These are phyloP conservation scores for Vitis cinerea DNA, from an alignment of 164 flowering plant genomes.

Conservation along the genomic window DNA sequence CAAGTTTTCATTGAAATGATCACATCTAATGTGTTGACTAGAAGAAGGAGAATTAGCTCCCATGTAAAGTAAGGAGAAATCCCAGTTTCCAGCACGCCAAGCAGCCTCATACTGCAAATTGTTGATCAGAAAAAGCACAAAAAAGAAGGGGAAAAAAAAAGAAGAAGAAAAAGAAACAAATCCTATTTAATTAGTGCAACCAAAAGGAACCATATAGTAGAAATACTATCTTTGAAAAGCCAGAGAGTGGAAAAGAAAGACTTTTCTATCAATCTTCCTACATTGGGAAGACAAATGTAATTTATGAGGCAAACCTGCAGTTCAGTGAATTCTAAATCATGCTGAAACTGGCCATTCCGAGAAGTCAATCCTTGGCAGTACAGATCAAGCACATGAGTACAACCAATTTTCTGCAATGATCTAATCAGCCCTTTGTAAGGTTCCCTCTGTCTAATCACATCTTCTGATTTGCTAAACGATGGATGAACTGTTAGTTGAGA, in stretches of 20 bases:
- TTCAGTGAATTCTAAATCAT: constrained; percentile 79
- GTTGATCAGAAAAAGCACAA: neutral
- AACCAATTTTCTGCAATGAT: constrained; percentile 91
- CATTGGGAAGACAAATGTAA: neutral
- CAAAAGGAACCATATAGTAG: neutral
- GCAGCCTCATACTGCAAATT: constrained; percentile 91
- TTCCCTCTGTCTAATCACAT: constrained; percentile 36
- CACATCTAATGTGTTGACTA: constrained; percentile 25
- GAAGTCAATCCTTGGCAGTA: constrained; percentile 90
- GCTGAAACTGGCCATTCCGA: constrained; percentile 56
- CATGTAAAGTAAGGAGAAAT: constrained; percentile 57
- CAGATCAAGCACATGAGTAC: constrained; percentile 76
- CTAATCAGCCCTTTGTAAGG: constrained; percentile 83
- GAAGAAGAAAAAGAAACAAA: neutral
- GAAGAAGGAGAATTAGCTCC: constrained; percentile 32
- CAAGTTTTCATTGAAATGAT: constrained; percentile 75
- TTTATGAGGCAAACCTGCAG: constrained; percentile 63
- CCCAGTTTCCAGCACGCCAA: constrained; percentile 98
- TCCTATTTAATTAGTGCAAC: neutral
- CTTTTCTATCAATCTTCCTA: no score
- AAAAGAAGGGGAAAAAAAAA: neutral
- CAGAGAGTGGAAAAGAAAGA: no score
- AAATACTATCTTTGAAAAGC: no score
- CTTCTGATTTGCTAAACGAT: constrained; percentile 20
- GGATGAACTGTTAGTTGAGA: constrained; percentile 18